phyloP scores from a whole-genome alignment of 169 alveolate species.

The Cystoisospora suis region DNA sequence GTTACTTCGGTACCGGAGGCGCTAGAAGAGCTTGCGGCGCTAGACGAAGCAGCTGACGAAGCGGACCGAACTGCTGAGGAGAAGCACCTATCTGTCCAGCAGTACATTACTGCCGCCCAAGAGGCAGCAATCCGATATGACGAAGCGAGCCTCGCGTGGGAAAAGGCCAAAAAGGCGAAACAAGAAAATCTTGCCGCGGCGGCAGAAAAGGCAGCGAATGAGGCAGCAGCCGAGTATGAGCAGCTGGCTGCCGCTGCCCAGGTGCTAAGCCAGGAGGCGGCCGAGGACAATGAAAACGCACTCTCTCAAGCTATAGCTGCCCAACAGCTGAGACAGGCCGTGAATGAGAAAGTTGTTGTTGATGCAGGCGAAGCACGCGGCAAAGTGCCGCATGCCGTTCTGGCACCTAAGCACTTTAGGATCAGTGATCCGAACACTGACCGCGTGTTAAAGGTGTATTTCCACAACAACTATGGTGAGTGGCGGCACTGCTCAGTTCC shows the following conservation, averaged over 20 bases:
- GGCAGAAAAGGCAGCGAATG: neutral
- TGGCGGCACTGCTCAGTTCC: neutral
- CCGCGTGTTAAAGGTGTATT: conserved; percentile 26
- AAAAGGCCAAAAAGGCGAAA: neutral
- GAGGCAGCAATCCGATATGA: conserved; percentile 13
- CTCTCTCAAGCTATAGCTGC: conserved; percentile 15
- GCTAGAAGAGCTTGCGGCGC: neutral
- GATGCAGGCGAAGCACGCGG: conserved; percentile 6
- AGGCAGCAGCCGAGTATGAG: conserved; percentile 26
- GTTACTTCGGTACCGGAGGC: neutral
- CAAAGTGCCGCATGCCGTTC: neutral
- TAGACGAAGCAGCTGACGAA: neutral
- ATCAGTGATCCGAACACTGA: neutral
- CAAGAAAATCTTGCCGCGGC: neutral
- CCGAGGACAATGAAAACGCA: neutral
- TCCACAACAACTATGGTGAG: conserved; percentile 56
- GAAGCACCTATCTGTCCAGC: neutral
- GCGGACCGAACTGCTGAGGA: neutral
- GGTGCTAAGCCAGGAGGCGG: neutral
- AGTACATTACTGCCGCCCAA: neutral
- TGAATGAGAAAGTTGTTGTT: neutral
- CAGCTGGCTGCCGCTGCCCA: neutral
- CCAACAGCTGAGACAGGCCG: neutral
- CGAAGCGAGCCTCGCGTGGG: neutral
- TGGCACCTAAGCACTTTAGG: conserved; percentile 47